Conservation (phyloP, 805 yeast genomes). For the Schizosaccharomyces lindneri region DNA sequence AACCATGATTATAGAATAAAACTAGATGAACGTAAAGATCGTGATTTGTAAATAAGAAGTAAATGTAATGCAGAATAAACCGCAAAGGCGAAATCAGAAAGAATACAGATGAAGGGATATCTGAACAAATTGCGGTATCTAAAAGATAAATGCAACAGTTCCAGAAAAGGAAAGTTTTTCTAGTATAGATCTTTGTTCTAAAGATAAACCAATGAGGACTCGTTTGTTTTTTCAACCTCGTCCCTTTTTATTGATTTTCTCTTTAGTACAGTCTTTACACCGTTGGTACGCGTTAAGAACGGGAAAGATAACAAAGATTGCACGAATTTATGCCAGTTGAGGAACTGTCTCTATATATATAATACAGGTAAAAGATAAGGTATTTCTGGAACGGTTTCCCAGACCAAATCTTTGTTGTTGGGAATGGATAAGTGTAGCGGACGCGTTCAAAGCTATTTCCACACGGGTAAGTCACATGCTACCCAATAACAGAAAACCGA, state of each 20-base stretch:
- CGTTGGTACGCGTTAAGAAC: background rate
- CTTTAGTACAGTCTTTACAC: background rate
- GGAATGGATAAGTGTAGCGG: background rate
- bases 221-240: background rate
- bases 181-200: background rate
- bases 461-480: background rate
- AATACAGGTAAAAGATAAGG: background rate
- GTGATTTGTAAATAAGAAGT: no score
- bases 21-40: no score
- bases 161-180: no score
- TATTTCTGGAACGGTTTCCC: background rate
- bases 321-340: background rate
- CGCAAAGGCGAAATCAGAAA: background rate
- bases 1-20: background rate
- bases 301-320: background rate
- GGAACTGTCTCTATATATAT: background rate
- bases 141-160: background rate
- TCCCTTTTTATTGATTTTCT: background rate
- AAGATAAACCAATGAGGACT: background rate
- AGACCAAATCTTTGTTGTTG: background rate
- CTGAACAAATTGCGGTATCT: background rate
- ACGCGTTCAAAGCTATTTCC: background rate
- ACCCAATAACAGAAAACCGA: background rate
- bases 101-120: background rate
- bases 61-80: no score